Base-by-base conservation (phyloP, 768 basidiomycete species). In the Podaxis mareebaensis region DNA sequence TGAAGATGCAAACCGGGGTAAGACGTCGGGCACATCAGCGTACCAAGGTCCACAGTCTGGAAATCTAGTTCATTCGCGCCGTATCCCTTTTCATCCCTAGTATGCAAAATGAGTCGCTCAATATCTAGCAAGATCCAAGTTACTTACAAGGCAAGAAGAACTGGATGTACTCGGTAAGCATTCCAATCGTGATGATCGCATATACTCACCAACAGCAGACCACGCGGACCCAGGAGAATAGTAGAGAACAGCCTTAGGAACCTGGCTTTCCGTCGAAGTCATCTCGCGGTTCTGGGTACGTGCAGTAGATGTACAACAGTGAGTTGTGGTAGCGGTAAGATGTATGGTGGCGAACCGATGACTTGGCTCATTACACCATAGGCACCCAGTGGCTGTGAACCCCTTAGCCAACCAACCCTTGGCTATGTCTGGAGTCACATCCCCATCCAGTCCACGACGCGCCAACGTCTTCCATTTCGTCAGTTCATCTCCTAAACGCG, bases 231-330 rank as follows among this genome's bases (percentile, higher is more conserved):
- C 59, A 4, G 83, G 80, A 60, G 75, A 83, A 74, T 88, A 88
- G 76, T 94, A 95, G 1, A 95, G 78, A 44, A 90, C 85, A n/a
- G 93, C 93, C 75, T 93, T 94, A 58, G 89, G 86, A 56, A 89
- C 36, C 20, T 48, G 65, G 53, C 66, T 57, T 58, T 75, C 57
- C 26, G 17, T 24, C 33, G 48, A 51, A n/a, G 58, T 8, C 58
- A 59, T 56, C n/a, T 42, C 15, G 54, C 68, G 69, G 75, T 74
- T 67, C 69, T 75, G 61, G 70, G 51, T 59, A 42, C 17, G 17
- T 42, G 12, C 40, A 42, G 40, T 13, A 11, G 17, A 42, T 13
- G 4, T 42, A 15, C 40, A 42, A 42, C 40, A 17, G 40, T 40
- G 26, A n/a, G 10, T 22, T 48, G 53, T 10, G 28, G 46, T 15